phyloP scores from a whole-genome alignment of 129 eudicot genomes.

The carrot (Daucus carota) region DH1_v3.0 NC_030385.2:985001-985500 shows the following conservation, averaged over 20 bases:
- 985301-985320: neutral
- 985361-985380: neutral
- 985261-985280: neutral
- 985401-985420: neutral
- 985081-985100: neutral
- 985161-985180: neutral
- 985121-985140: neutral
- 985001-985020: neutral
- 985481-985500: neutral
- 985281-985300: neutral
- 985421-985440: neutral
- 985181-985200: neutral
- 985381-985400: no score
- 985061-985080: neutral
- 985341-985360: neutral
- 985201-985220: neutral
- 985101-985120: neutral
- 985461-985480: neutral
- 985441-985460: neutral
- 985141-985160: neutral
- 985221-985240: neutral
- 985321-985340: neutral
- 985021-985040: neutral
- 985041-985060: neutral
- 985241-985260: neutral